Base-by-base conservation (phyloP, 129 eudicot genomes). In the Pittosporum tobira region DNA sequence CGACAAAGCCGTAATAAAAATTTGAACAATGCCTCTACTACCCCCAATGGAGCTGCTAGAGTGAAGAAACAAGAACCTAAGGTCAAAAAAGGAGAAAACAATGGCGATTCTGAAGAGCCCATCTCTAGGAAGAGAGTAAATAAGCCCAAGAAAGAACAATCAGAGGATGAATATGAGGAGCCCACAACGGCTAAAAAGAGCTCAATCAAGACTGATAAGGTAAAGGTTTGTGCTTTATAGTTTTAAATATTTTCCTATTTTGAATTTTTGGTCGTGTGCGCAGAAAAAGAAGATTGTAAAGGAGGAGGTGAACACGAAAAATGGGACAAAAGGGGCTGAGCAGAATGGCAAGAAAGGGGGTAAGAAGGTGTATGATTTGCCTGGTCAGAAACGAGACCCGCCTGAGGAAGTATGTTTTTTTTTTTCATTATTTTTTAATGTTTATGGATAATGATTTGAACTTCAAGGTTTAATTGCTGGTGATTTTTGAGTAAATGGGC, bases 351-450 rank as follows among this genome's bases (percentile, higher is more conserved):
- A 61, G 69, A 83, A 77, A 72, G 81, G 75, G 73, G 81, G 73
- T 59, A 82, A 50, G 73, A 89, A 82, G 70, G 84, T 73, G 22
- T 90, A 67, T 26, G 84, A 76, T 60, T 75, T 89, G 76, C 95
- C 95, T 16, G 97, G 97, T 59, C 95, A 89, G 78, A 89, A 85
- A 67, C 88, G 95, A 6, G 97, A 89, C 63, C 81, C 93, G 45
- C 97, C 97, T 7, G 94, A 82, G 68, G 94, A 85, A 75, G 97
- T 85, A 75, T 43, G 55, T 45, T 49, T 48, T 36, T 18, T 34
- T 64, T n/a, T n/a, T n/a, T n/a, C n/a, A n/a, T n/a, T n/a, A 19
- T 37, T 22, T 51, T 16, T 18, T 6, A 23, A n/a, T 59, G 51
- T 56, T 40, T 30, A 24, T 43, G 8, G 18, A 2, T 48, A 21